Percentiles rank a stretch among this genome's conserved stretches.
Evolutionary conservation across 2,329 filamentous ascomycete genomes (phyloP).

Genomic region (Penicillium vulpinum): DNA sequence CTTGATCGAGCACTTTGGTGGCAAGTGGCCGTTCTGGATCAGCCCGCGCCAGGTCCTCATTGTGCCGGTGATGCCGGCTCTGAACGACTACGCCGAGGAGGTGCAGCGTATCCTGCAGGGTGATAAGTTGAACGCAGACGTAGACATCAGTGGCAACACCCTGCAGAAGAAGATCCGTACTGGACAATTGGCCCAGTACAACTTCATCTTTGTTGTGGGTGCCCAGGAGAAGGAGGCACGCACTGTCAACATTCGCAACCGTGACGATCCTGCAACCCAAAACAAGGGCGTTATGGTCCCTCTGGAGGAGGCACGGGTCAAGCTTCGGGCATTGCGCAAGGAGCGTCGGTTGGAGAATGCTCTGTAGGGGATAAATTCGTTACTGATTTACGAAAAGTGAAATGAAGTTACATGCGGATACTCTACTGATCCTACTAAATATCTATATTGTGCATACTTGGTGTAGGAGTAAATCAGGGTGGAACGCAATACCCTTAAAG

Average conservation of each 20-base stretch:
- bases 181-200: conserved; percentile 51
- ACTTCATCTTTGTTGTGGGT: conserved; percentile 61
- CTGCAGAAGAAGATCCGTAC: conserved; percentile 55
- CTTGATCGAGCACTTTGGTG: conserved; percentile 52
- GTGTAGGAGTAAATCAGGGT: background rate
- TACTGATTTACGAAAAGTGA: conserved; percentile 17
- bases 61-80: conserved; percentile 51
- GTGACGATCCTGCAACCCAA: conserved; percentile 63
- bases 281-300: conserved; percentile 62
- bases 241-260: conserved; percentile 64
- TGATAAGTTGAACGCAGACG: conserved; percentile 50
- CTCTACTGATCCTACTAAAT: conserved; percentile 4
- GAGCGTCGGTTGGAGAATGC: conserved; percentile 46
- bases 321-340: conserved; percentile 51
- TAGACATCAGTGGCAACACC: conserved; percentile 52
- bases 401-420: conserved; percentile 14
- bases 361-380: conserved; percentile 29
- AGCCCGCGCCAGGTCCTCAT: conserved; percentile 53
- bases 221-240: conserved; percentile 61
- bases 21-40: conserved; percentile 56
- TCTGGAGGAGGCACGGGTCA: conserved; percentile 58
- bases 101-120: conserved; percentile 46
- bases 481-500: background rate
- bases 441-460: background rate
- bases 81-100: conserved; percentile 52